Evolutionary conservation across 2,329 filamentous ascomycete species (phyloP).

Genomic region (Monosporascus ibericus): DNA sequence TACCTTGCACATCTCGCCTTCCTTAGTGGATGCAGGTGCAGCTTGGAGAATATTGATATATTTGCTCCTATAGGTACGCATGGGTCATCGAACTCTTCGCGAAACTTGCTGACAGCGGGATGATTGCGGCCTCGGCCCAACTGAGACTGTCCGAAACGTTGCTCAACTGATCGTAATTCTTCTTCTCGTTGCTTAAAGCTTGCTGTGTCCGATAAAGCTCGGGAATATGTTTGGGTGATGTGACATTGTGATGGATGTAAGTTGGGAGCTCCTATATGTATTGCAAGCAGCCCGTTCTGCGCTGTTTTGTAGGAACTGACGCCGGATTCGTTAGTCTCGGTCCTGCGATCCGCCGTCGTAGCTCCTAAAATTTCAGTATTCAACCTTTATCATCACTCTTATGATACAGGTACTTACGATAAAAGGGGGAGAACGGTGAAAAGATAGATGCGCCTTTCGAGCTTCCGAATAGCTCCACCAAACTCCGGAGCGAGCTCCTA

Average conservation of each 20-base stretch:
- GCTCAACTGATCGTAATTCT: constrained; percentile 33
- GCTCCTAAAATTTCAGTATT: constrained; percentile 8
- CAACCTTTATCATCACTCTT: background rate
- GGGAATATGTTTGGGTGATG: constrained; percentile 12
- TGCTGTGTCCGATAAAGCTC: constrained; percentile 28
- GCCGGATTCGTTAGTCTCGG: constrained; percentile 18
- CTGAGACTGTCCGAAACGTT: constrained; percentile 32
- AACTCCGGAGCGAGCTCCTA: constrained; percentile 12
- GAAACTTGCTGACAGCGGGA: constrained; percentile 33
- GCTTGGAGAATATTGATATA: constrained; percentile 28
- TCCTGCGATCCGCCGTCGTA: constrained; percentile 8
- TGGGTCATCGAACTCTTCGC: constrained; percentile 31
- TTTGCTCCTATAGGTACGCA: constrained; percentile 9
- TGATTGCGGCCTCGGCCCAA: constrained; percentile 22
- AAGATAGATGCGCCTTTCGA: constrained; percentile 3
- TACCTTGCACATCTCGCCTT: background rate
- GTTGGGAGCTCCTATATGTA: constrained; percentile 5
- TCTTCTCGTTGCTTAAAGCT: constrained; percentile 32
- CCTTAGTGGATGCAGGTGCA: constrained; percentile 26
- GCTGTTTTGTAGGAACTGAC: constrained; percentile 24
- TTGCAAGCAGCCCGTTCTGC: constrained; percentile 12
- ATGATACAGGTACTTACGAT: constrained; percentile 12
- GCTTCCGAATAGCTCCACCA: constrained; percentile 9
- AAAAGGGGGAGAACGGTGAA: constrained; percentile 6
- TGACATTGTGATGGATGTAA: constrained; percentile 4